Conservation (phyloP, 2,329 filamentous ascomycete species). For the Aspergillus ibericus region DNA sequence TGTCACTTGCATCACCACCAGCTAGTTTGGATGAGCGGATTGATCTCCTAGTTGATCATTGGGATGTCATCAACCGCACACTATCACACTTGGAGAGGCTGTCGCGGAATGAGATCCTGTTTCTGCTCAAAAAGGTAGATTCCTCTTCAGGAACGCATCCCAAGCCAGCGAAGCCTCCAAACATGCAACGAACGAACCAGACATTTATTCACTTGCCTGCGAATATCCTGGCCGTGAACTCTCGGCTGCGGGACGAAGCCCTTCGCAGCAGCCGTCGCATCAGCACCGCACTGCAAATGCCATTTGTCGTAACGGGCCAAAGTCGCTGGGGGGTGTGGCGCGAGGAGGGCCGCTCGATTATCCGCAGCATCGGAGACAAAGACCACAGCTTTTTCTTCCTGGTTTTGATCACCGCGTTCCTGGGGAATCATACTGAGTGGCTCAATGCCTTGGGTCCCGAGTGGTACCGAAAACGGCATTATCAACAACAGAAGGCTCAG, state of each 20-base stretch:
- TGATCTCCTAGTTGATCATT: slow-evolving; percentile 57
- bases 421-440: slow-evolving; percentile 63
- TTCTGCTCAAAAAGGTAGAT: slow-evolving; percentile 51
- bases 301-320: slow-evolving; percentile 58
- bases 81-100: slow-evolving; percentile 55
- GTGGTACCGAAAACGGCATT: slow-evolving; percentile 54
- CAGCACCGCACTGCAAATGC: slow-evolving; percentile 56
- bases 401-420: slow-evolving; percentile 59
- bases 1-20: slow-evolving; percentile 48
- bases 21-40: slow-evolving; percentile 55
- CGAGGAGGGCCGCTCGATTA: slow-evolving; percentile 60
- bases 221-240: slow-evolving; percentile 48
- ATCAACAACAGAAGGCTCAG: slow-evolving; percentile 51
- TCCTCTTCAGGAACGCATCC: slow-evolving; percentile 40
- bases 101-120: slow-evolving; percentile 53
- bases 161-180: slow-evolving; percentile 47
- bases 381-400: slow-evolving; percentile 62
- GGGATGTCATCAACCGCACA: slow-evolving; percentile 60
- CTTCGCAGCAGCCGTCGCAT: slow-evolving; percentile 52
- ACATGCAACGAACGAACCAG: slow-evolving; percentile 51
- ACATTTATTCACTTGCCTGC: slow-evolving; percentile 52
- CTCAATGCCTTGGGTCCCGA: slow-evolving; percentile 56
- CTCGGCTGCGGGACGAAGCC: slow-evolving; percentile 49
- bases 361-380: slow-evolving; percentile 54
- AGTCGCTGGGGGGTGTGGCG: slow-evolving; percentile 62